Conservation (phyloP, 1,139 yeast genomes). For the Suhomyces bokatorum region DNA sequence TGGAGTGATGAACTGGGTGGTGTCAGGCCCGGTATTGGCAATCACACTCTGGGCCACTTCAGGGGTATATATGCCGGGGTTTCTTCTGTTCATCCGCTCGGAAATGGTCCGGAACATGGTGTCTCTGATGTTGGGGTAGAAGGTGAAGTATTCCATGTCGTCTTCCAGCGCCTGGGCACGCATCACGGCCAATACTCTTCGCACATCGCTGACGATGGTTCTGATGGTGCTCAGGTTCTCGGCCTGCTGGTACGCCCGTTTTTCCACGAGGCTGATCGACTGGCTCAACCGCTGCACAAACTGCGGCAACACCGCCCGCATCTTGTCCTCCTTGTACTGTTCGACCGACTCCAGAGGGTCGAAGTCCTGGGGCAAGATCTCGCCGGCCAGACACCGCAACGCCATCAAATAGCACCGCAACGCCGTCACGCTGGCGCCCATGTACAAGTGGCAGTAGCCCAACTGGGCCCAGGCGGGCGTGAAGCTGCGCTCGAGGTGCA, state of each 20-base stretch:
- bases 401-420: conserved; percentile 38
- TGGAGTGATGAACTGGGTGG: conserved; percentile 4
- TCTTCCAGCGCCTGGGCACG: conserved; percentile 26
- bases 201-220: conserved; percentile 28
- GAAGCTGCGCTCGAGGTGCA: conserved; percentile 33
- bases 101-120: conserved; percentile 31
- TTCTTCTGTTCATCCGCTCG: conserved; percentile 32
- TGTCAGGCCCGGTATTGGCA: conserved; percentile 7
- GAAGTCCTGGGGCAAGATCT: conserved; percentile 30
- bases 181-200: conserved; percentile 29
- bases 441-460: conserved; percentile 46
- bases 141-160: conserved; percentile 33
- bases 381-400: conserved; percentile 34
- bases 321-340: conserved; percentile 26
- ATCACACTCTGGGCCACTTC: conserved; percentile 40
- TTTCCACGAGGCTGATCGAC: conserved; percentile 41
- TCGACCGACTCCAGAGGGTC: conserved; percentile 14
- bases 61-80: conserved; percentile 42
- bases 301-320: conserved; percentile 36
- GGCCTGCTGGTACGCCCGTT: conserved; percentile 42
- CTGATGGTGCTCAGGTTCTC: conserved; percentile 26
- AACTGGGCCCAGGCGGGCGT: conserved; percentile 50
- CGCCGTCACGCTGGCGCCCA: conserved; percentile 40
- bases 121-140: conserved; percentile 30
- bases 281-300: conserved; percentile 40